Conservation (phyloP, 495 filamentous ascomycete species). For the Aspergillus biplanus region DNA sequence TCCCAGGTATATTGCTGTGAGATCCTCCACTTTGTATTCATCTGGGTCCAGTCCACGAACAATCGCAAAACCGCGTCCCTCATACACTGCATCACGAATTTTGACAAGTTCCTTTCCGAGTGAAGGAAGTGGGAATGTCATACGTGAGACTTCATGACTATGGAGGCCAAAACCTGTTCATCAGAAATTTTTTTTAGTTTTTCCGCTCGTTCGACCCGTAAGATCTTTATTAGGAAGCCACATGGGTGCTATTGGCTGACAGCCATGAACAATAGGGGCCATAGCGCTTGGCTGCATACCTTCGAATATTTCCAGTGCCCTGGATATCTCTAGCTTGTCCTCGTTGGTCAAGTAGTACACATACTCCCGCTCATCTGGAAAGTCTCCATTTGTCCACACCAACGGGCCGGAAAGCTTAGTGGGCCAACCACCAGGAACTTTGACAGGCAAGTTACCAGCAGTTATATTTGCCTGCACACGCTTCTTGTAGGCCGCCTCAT, state of each 20-base stretch:
- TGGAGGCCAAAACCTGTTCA: conserved; percentile 13
- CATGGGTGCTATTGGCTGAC: background rate
- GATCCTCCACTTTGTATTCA: conserved; percentile 48
- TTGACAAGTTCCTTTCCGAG: conserved; percentile 20
- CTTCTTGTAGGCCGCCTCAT: conserved; percentile 22
- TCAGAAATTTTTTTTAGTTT: conserved; percentile 8
- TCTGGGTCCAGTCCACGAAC: conserved; percentile 50
- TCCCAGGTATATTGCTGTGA: conserved; percentile 52
- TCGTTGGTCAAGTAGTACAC: conserved; percentile 20
- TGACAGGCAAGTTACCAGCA: conserved; percentile 13
- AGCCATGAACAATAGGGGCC: background rate
- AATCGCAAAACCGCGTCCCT: conserved; percentile 51
- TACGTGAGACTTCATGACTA: conserved; percentile 18
- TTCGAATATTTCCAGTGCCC: conserved; percentile 18
- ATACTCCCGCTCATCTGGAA: conserved; percentile 19
- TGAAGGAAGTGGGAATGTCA: conserved; percentile 26
- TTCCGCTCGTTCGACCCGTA: background rate
- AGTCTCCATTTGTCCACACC: conserved; percentile 15
- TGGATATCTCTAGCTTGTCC: conserved; percentile 20
- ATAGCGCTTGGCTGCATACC: conserved; percentile 11
- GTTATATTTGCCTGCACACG: conserved; percentile 19
- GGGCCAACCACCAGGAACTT: conserved; percentile 20
- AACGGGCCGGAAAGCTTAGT: conserved; percentile 20
- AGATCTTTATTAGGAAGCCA: background rate
- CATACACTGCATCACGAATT: conserved; percentile 27